Base-by-base conservation (phyloP, 306 rosid genomes). In the Casuarina cunninghamiana region DNA sequence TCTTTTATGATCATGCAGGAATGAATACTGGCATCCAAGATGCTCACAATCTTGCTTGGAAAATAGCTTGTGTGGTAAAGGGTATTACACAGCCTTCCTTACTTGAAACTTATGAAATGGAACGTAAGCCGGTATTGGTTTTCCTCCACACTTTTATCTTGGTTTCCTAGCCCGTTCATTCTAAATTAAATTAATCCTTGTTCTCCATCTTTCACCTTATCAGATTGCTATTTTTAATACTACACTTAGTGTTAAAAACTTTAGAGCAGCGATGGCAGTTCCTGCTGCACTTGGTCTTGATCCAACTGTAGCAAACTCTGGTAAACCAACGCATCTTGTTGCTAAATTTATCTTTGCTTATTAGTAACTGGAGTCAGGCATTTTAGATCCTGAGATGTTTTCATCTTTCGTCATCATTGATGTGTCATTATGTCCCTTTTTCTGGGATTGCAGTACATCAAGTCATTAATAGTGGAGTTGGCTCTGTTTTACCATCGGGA, bases 1-100 rank as follows among this genome's bases (percentile, higher is more conserved):
- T 39, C 73, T 81, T 11, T 63, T 6, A 41, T 74, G 75, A 82
- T 67, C 80, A 53, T 82, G 80, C 90, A 95, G 99, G 99, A 84
- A 95, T 95, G 99, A 95, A 95, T 88, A 92, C 97, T 71, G 98
- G 98, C 82, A 91, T 95, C 84, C 97, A 91, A 90, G 97, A 93
- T 87, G 92, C 90, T 72, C 96, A 91, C 85, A 95, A 93, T 88
- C 97, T 95, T 86, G 96, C 97, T 80, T 95, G 99, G 99, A 95
- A 95, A 88, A 78, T 95, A 80, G 97, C 97, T 82, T 88, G 87
- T 35, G 86, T 91, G 73, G 83, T 89, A 21, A 88, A 86, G 89
- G 96, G 93, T 87, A 89, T 81, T 86, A 89, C 96, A 73, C 90
- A 97, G 80, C 71, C 73, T 88, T 86, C 97, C 51, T 70, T 93